phyloP scores from a whole-genome alignment of 768 basidiomycete genomes.

The Dioszegia hungarica region DNA sequence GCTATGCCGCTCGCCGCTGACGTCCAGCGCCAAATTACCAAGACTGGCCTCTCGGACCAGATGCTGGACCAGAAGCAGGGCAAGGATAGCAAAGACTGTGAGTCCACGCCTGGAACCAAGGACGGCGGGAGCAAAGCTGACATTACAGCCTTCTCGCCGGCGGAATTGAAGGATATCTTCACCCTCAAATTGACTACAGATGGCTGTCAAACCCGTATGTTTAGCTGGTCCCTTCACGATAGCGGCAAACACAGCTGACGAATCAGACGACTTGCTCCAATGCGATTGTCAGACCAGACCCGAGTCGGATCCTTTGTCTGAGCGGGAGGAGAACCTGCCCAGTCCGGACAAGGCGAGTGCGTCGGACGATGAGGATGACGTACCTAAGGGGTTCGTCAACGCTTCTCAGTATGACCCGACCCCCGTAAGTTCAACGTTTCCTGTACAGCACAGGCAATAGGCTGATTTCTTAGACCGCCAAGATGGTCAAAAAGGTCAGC shows the following conservation, averaged over 20 bases:
- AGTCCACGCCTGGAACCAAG: slow-evolving; percentile 32
- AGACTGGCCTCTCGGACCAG: slow-evolving; percentile 77
- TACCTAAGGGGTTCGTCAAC: slow-evolving; percentile 26
- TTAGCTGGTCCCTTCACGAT: background rate
- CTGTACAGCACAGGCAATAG: background rate
- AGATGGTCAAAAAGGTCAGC: slow-evolving; percentile 36
- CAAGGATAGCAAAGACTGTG: slow-evolving; percentile 74
- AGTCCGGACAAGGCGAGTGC: slow-evolving; percentile 21
- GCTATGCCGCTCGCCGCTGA: too few relatives aligned
- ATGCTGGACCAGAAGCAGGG: slow-evolving; percentile 54
- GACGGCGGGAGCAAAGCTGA: background rate
- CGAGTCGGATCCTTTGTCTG: slow-evolving; percentile 9
- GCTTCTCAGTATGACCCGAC: slow-evolving; percentile 41
- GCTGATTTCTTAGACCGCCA: slow-evolving; percentile 25
- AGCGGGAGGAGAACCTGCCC: slow-evolving; percentile 35
- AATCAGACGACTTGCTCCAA: slow-evolving; percentile 68
- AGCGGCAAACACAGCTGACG: slow-evolving; percentile 6
- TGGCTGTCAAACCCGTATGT: slow-evolving; percentile 69
- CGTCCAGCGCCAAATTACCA: slow-evolving; percentile 81
- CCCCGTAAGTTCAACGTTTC: slow-evolving; percentile 30
- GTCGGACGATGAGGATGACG: slow-evolving; percentile 23
- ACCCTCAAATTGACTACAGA: slow-evolving; percentile 68
- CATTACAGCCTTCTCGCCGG: slow-evolving; percentile 37
- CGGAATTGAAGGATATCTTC: slow-evolving; percentile 85
- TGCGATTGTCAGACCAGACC: slow-evolving; percentile 55